A percentile compares a stretch with the other conserved stretches of the same genome.
Evolutionary conservation across 2,329 filamentous ascomycete species (phyloP).

Genomic region (Pseudopithomyces chartarum): DNA sequence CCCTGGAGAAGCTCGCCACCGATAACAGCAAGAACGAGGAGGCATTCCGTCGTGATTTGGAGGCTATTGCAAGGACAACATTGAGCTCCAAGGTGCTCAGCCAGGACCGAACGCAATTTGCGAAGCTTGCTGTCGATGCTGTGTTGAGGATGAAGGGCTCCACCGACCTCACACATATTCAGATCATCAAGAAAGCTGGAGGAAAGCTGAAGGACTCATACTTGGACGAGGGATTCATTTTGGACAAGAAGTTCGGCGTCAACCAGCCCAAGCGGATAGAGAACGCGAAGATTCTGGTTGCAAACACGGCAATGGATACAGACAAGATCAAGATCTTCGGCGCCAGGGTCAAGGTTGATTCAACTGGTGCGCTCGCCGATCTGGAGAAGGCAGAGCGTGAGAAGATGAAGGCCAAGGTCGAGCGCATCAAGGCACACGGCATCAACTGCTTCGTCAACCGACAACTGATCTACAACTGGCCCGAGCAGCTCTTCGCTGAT

Average conservation of each 20-base stretch:
- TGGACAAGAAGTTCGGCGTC: constrained; percentile 98
- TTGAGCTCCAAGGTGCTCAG: constrained; percentile 96
- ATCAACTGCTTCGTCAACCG: constrained; percentile 99
- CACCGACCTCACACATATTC: constrained; percentile 94
- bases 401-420: constrained; percentile 99
- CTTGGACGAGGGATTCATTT: constrained; percentile 95
- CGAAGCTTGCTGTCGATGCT: constrained; percentile 86
- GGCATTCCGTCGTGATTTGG: constrained; percentile 86
- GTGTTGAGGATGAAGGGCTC: constrained; percentile 88
- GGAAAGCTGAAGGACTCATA: constrained; percentile 98
- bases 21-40: constrained; percentile 85
- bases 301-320: constrained; percentile 99
- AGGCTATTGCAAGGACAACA: constrained; percentile 91
- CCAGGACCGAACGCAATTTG: constrained; percentile 92
- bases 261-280: constrained; percentile 97
- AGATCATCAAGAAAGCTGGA: constrained; percentile 99
- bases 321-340: constrained; percentile 99
- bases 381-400: constrained; percentile 97
- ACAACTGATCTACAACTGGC: constrained; percentile 99
- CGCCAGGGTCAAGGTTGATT: constrained; percentile 93
- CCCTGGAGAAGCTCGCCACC: constrained; percentile 81
- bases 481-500: constrained; percentile 97
- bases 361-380: constrained; percentile 96
- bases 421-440: constrained; percentile 97
- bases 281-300: constrained; percentile 97